Evolutionary conservation across 164 flowering plant genomes (phyloP), one percentile per base, ranked within the genome.

Genomic region (Tetrastigma voinierianum): DNA sequence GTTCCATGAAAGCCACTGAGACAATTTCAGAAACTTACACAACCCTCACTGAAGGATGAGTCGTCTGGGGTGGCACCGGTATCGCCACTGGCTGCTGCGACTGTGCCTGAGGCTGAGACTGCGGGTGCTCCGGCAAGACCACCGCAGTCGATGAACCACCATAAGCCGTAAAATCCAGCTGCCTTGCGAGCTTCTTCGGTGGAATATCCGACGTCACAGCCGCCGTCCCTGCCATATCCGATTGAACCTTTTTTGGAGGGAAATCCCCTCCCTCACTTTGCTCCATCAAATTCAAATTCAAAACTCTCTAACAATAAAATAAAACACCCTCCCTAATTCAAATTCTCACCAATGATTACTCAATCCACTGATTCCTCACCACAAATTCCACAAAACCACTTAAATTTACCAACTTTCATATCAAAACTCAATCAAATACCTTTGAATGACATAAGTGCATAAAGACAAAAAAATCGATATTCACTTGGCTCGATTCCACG

Each of bases 171-270:
- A 93, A 93, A 80, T 90, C 98, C 18, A 93, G 90, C 87, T 93
- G 96, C 83, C 98, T 79, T 10, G 90, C 96, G 10, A 87, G 88
- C 86, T 86, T n/a, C n/a, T n/a, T 89, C 72, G 82, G 71, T 17
- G 86, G 85, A 45, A 77, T 62, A 70, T 80, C 91, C 24, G 70
- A 19, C 20, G 75, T 32, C 62, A 70, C 54, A 13, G 53, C n/a
- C 55, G 71, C 24, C 13, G 23, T 23, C 46, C 47, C 55, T 2
- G 43, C 59, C 9, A 46, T 45, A 17, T 74, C 77, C 56, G 83
- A 71, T 66, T 68, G 84, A 18, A 54, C 61, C 69, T 69, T 77
- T 65, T n/a, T n/a, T n/a, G n/a, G n/a, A 83, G 87, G 79, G 83
- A 76, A 70, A 66, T 82, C 84, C 79, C 55, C 78, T n/a, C n/a